Conservation (phyloP, 2,329 filamentous ascomycete species). For the Colletotrichum camelliae region DNA sequence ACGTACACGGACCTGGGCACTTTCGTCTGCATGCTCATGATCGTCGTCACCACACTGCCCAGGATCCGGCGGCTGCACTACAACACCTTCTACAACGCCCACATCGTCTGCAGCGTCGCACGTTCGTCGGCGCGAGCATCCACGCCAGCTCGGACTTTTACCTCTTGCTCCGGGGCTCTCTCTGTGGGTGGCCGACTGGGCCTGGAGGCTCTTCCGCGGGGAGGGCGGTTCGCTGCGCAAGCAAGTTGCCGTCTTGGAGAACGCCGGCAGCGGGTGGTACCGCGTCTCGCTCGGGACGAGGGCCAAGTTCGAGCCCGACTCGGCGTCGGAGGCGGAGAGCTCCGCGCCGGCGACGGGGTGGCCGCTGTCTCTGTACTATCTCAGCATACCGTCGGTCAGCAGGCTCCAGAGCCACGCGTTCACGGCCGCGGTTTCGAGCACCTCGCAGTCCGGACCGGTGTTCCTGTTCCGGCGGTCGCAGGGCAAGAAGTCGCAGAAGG, state of each 20-base stretch:
- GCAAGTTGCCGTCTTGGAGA: constrained; percentile 2
- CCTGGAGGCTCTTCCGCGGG: constrained; percentile 11
- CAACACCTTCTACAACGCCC: constrained; percentile 22
- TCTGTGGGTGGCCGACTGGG: constrained; percentile 13
- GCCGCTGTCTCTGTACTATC: constrained; percentile 1
- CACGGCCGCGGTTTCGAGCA: constrained; percentile 10
- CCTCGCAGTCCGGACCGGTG: neutral
- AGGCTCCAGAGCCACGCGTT: constrained; percentile 21
- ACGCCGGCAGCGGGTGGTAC: neutral
- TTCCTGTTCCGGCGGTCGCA: constrained; percentile 4
- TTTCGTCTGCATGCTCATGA: neutral
- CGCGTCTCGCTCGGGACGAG: neutral
- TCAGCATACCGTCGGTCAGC: constrained; percentile 15
- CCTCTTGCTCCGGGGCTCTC: constrained; percentile 16
- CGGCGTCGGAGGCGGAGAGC: neutral
- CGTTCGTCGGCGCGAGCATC: constrained; percentile 3
- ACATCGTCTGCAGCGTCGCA: constrained; percentile 4
- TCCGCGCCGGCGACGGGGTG: neutral
- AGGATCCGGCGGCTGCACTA: constrained; percentile 17
- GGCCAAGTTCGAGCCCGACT: neutral
- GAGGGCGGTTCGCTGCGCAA: neutral
- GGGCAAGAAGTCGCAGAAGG: neutral
- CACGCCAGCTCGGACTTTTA: constrained; percentile 25
- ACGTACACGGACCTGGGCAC: constrained; percentile 12
- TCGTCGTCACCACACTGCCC: constrained; percentile 15